phyloP scores from a whole-genome alignment of 495 filamentous ascomycete species.

The Penicillium arizonense region DNA sequence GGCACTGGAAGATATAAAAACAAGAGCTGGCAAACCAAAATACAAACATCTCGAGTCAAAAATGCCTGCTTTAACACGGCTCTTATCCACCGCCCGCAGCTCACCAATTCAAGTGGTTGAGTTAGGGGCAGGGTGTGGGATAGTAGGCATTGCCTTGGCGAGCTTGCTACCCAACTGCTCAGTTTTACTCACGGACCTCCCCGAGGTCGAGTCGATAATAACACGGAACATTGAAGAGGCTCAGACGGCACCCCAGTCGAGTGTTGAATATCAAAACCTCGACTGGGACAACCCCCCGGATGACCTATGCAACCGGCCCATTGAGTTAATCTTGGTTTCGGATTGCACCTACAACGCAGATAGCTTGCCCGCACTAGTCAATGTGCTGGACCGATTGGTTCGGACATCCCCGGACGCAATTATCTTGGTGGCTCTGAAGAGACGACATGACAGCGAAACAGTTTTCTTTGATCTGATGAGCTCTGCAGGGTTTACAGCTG shows the following conservation, averaged over 20 bases:
- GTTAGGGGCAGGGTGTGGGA: constrained; percentile 81
- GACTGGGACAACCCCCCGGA: constrained; percentile 70
- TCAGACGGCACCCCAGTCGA: constrained; percentile 34
- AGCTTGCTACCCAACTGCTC: constrained; percentile 51
- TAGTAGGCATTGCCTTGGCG: constrained; percentile 75
- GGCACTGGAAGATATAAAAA: background rate
- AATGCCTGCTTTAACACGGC: constrained; percentile 24
- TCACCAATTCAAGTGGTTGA: constrained; percentile 61
- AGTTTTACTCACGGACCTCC: constrained; percentile 78
- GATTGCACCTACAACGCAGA: constrained; percentile 97
- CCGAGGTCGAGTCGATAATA: constrained; percentile 69
- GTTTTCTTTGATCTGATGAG: constrained; percentile 77
- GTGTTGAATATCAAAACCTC: constrained; percentile 57
- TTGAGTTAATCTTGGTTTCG: constrained; percentile 77
- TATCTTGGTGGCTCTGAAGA: constrained; percentile 78
- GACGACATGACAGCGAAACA: constrained; percentile 77
- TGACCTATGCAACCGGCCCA: constrained; percentile 33
- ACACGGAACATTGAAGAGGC: constrained; percentile 51
- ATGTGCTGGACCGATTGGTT: constrained; percentile 59
- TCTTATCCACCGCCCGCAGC: constrained; percentile 23
- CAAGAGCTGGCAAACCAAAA: constrained; percentile 10
- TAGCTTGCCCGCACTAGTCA: constrained; percentile 71
- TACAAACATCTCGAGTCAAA: constrained; percentile 11
- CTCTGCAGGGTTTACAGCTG: constrained; percentile 49
- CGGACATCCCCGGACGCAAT: constrained; percentile 48